These are phyloP conservation scores for Russula olivacea DNA, from an alignment of 768 basidiomycete genomes.

Conservation along the genomic window DNA sequence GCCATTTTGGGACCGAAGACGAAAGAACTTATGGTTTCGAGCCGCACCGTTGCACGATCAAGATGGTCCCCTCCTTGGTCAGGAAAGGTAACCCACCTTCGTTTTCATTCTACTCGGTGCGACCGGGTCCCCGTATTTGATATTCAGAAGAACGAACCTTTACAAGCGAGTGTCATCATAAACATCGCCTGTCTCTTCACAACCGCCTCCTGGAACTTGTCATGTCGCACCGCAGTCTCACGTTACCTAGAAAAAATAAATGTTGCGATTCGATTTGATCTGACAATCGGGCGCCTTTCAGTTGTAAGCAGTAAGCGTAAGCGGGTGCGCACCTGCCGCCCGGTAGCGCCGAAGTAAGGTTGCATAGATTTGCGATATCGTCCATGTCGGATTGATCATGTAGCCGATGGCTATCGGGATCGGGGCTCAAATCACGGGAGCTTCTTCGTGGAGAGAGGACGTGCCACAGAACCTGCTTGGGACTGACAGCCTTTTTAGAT, in stretches of 20 bases:
- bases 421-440: conserved; percentile 12
- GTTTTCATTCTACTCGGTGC: conserved; percentile 2
- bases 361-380: conserved; percentile 12
- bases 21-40: conserved; percentile 20
- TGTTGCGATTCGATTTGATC: conserved; percentile 10
- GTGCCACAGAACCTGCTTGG: conserved; percentile 2
- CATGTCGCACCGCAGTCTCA: conserved; percentile 2
- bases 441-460: neutral
- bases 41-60: conserved; percentile 13
- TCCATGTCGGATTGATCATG: conserved; percentile 6
- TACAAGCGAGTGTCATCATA: conserved; percentile 3
- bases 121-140: conserved; percentile 17
- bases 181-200: conserved; percentile 6
- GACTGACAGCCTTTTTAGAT: neutral
- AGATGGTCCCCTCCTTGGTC: neutral
- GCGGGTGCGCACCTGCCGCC: conserved; percentile 1
- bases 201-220: neutral
- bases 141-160: conserved; percentile 6
- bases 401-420: conserved; percentile 18
- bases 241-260: conserved; percentile 20
- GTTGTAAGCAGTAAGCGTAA: neutral
- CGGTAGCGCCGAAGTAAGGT: conserved; percentile 9
- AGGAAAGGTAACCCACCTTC: conserved; percentile 19
- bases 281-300: conserved; percentile 8
- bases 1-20: conserved; percentile 20